Evolutionary conservation across 495 filamentous ascomycete genomes (phyloP).

Genomic region (Aspergillus diversus): DNA sequence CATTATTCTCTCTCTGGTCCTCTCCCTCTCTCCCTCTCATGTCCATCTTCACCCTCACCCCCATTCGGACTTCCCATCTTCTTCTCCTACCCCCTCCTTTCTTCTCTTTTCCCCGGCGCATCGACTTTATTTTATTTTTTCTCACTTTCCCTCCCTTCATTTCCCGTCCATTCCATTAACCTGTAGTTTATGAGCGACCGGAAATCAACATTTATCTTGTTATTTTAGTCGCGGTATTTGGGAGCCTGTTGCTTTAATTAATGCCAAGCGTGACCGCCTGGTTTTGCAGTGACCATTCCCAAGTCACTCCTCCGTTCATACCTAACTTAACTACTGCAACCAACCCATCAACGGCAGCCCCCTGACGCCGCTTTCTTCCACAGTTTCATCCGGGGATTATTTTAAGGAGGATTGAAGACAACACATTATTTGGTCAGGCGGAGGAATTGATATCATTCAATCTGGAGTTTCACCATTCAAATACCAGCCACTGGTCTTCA

Average conservation of each 20-base stretch:
- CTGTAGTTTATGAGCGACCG: conserved; percentile 7
- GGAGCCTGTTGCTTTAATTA: conserved; percentile 27
- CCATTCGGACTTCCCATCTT: conserved; percentile 20
- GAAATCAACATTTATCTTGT: neutral
- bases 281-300: conserved; percentile 33
- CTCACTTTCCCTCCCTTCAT: neutral
- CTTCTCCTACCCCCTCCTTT: conserved; percentile 12
- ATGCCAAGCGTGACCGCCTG: conserved; percentile 36
- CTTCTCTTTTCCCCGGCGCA: conserved; percentile 13
- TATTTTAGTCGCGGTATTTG: conserved; percentile 16
- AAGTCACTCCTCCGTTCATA: conserved; percentile 20
- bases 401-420: neutral
- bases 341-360: conserved; percentile 15
- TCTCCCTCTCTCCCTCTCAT: conserved; percentile 17
- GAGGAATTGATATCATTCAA: conserved; percentile 10
- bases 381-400: neutral
- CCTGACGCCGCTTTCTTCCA: neutral
- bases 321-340: conserved; percentile 27
- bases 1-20: conserved; percentile 16
- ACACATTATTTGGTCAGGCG: neutral
- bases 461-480: conserved; percentile 23
- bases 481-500: conserved; percentile 23
- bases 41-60: conserved; percentile 13
- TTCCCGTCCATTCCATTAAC: conserved; percentile 1
- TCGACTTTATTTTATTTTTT: conserved; percentile 18